phyloP scores from a whole-genome alignment of 2,329 filamentous ascomycete genomes.

The Talaromyces sp. region DNA sequence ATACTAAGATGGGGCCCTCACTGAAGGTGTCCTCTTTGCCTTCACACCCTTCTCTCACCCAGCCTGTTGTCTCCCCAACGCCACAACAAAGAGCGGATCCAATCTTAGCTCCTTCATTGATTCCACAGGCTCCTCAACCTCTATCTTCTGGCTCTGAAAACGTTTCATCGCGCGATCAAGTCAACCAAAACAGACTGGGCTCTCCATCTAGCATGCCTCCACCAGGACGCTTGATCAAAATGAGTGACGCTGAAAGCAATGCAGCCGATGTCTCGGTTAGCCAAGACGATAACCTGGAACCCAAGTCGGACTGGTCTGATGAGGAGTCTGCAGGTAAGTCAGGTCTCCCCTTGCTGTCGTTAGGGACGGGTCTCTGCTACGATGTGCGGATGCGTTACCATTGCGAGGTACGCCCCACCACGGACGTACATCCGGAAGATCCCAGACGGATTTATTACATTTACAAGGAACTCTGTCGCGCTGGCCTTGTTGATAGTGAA shows the following conservation, averaged over 20 bases:
- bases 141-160: constrained; percentile 15
- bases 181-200: constrained; percentile 9
- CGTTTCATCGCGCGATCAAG: constrained; percentile 10
- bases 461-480: constrained; percentile 82
- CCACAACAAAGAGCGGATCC: constrained; percentile 24
- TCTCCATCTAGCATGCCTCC: constrained; percentile 22
- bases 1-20: constrained; percentile 43
- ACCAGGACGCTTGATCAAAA: constrained; percentile 14
- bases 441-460: constrained; percentile 90
- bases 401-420: constrained; percentile 71
- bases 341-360: constrained; percentile 49
- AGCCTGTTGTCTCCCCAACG: constrained; percentile 17
- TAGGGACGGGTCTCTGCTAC: constrained; percentile 80
- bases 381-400: constrained; percentile 96
- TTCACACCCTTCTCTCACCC: constrained; percentile 19
- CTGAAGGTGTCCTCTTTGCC: constrained; percentile 21
- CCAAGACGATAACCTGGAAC: constrained; percentile 39
- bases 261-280: constrained; percentile 21
- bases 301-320: constrained; percentile 47
- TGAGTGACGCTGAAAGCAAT: constrained; percentile 29
- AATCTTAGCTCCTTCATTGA: constrained; percentile 25
- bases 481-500: constrained; percentile 71
- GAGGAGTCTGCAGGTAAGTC: constrained; percentile 35
- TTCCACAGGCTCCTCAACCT: constrained; percentile 11
- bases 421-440: constrained; percentile 89